These are phyloP conservation scores for Exophiala spinifera DNA, from an alignment of 2,329 filamentous ascomycete genomes.

Conservation along the genomic window DNA sequence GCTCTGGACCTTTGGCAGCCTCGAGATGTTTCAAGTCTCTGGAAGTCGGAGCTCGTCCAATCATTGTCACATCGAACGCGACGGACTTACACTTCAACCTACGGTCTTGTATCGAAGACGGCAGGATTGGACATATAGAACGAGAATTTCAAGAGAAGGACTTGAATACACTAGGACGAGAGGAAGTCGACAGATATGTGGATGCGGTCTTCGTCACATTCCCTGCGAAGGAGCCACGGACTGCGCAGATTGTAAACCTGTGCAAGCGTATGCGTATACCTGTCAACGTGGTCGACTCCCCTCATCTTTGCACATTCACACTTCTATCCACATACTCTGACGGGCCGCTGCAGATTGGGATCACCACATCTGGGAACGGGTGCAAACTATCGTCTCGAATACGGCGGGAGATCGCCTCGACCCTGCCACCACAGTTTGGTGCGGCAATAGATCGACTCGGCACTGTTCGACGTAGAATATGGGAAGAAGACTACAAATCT, in stretches of 20 bases:
- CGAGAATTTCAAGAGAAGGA: constrained; percentile 66
- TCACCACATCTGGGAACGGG: constrained; percentile 91
- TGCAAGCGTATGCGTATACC: constrained; percentile 82
- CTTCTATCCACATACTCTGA: constrained; percentile 85
- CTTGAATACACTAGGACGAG: constrained; percentile 71
- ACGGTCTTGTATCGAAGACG: constrained; percentile 42
- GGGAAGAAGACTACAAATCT: constrained; percentile 64
- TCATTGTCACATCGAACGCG: constrained; percentile 70
- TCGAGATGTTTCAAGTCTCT: constrained; percentile 77
- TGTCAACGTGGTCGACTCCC: constrained; percentile 86
- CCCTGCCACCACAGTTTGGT: constrained; percentile 72
- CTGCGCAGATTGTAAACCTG: constrained; percentile 66
- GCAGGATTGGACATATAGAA: constrained; percentile 41
- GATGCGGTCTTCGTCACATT: constrained; percentile 89
- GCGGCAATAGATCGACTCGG: constrained; percentile 74
- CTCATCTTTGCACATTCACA: constrained; percentile 82
- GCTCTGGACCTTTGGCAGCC: constrained; percentile 81
- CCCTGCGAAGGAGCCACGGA: constrained; percentile 45
- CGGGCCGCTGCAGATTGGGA: constrained; percentile 87
- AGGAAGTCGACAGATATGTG: constrained; percentile 72
- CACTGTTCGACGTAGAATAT: constrained; percentile 65
- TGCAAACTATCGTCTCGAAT: constrained; percentile 92
- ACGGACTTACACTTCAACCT: constrained; percentile 60
- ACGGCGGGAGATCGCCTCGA: constrained; percentile 78
- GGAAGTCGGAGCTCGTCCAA: constrained; percentile 74